phyloP scores from a whole-genome alignment of 768 basidiomycete genomes.

The Nevesoporus exiguus region DNA sequence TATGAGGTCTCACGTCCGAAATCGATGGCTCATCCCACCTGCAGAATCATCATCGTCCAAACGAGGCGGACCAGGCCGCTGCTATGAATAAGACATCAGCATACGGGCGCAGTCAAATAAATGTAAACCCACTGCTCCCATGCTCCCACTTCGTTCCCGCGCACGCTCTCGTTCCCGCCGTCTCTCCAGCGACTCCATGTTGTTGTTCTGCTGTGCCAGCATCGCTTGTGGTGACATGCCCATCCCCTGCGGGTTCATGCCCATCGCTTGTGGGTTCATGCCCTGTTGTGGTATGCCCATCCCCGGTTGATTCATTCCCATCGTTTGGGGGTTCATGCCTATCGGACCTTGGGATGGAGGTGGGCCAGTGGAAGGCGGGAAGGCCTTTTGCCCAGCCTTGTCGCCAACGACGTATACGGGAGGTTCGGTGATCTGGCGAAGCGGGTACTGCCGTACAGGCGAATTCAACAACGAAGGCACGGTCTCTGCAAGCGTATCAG shows the following conservation, averaged over 20 bases:
- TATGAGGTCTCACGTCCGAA: neutral
- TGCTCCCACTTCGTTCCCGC: conserved; percentile 43
- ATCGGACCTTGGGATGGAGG: conserved; percentile 31
- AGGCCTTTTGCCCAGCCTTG: conserved; percentile 67
- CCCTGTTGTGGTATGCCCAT: conserved; percentile 26
- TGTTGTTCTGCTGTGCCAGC: conserved; percentile 68
- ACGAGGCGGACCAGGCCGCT: conserved; percentile 32
- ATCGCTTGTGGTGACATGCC: conserved; percentile 50
- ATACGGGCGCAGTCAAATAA: neutral
- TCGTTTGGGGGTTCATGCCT: conserved; percentile 23
- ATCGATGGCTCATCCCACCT: conserved; percentile 37
- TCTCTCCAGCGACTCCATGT: conserved; percentile 70
- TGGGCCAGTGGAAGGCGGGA: conserved; percentile 29
- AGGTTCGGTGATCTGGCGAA: conserved; percentile 64
- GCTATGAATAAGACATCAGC: conserved; percentile 13
- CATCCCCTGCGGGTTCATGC: conserved; percentile 22
- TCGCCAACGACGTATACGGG: conserved; percentile 69
- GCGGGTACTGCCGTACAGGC: conserved; percentile 68
- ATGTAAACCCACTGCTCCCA: conserved; percentile 36
- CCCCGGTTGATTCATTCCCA: conserved; percentile 24
- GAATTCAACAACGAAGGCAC: conserved; percentile 53
- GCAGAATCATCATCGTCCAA: conserved; percentile 64
- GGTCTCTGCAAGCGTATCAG: conserved; percentile 45
- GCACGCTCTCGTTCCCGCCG: conserved; percentile 56
- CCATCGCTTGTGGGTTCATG: conserved; percentile 24